Conservation (phyloP, 129 eudicot genomes). For the Erigeron canadensis region DNA sequence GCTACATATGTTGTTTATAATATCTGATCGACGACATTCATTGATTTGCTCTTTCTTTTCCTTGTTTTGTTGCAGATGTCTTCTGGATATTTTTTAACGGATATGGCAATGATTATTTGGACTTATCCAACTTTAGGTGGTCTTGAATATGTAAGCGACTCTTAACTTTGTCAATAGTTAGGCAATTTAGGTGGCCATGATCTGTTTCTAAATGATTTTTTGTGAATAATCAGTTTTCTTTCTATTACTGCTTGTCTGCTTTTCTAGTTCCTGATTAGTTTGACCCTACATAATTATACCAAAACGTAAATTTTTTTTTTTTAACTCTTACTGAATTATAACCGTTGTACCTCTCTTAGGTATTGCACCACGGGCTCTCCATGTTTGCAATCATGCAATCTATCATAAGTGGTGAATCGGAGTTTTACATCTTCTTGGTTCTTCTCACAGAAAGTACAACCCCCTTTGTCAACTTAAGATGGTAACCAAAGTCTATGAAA, state of each 20-base stretch:
- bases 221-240: background rate
- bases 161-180: background rate
- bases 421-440: constrained; percentile 67
- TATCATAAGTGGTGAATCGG: constrained; percentile 64
- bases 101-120: constrained; percentile 81
- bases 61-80: constrained; percentile 59
- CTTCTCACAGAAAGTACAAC: constrained; percentile 85
- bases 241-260: background rate
- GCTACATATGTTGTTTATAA: background rate
- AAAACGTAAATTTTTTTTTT: too few relatives aligned
- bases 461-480: constrained; percentile 81
- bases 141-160: constrained; percentile 81
- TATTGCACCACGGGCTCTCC: constrained; percentile 85
- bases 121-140: constrained; percentile 87
- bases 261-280: constrained; percentile 9
- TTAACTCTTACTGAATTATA: too few relatives aligned
- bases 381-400: constrained; percentile 59
- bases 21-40: background rate
- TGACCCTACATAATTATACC: background rate
- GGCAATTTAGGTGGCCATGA: background rate
- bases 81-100: constrained; percentile 79
- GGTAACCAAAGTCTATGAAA: constrained; percentile 42
- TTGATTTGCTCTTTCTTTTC: background rate
- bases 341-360: constrained; percentile 30
- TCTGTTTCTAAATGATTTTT: background rate